Evolutionary conservation across 805 yeast genomes (phyloP), one percentile per base, ranked within the genome.

Genomic region (Tetrapisispora taiwanensis): DNA sequence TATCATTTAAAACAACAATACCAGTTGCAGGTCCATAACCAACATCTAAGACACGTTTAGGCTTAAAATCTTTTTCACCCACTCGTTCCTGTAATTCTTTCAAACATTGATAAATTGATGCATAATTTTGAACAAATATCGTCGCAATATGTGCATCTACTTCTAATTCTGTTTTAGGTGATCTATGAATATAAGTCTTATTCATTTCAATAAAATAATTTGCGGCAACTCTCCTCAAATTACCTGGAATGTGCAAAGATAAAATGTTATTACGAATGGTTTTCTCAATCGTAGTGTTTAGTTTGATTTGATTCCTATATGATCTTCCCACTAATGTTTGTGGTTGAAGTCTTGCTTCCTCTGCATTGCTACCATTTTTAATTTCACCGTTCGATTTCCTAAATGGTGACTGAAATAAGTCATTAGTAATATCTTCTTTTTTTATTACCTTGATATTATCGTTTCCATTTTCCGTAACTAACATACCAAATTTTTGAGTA

Each of bases 1-100:
- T 54, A 54, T 88, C 95, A 56, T 89, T 86, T 42, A 88, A 67
- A 0, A 95, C 97, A 14, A 89, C 65, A 69, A 92, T 78, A 1
- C 97, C 97, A 0, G 94, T 81, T 1, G 87, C 90, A 1, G 98
- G 97, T 0, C 98, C 97, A 57, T 73, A 79, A 0, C 95, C 90
- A 13, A 86, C 75, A 55, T 86, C 94, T 41, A 92, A 68, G 0
- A 92, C 75, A 5, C 75, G 68, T 26, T 72, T 56, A 0, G 97
- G 97, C 19, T 61, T 61, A 66, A 87, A 84, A 39, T 57, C 55
- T 0, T 66, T 67, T 7, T 58, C 63, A 0, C 79, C 82, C 18
- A 72, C 60, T 34, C 89, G 68, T 36, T 70, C 69, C 51, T 75
- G 70, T 30, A 88, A 64, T 52, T 90, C 97, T 24, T 60, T 58